Base-by-base conservation (phyloP, 1,139 yeast species). In the Geotrichum bryndzae region DNA sequence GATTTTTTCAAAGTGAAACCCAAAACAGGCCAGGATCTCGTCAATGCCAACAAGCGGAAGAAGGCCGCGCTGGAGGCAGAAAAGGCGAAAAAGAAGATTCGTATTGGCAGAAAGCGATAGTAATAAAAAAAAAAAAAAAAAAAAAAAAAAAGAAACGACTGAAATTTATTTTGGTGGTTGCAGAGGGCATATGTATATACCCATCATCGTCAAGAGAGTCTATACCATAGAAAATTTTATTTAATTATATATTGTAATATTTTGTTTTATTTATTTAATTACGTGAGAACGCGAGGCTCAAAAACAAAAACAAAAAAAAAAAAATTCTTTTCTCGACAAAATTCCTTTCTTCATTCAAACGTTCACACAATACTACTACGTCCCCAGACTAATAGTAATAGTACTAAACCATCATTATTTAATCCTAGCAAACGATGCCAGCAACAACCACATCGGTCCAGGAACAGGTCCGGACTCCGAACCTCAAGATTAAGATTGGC, bases 1-100 rank as follows among this genome's bases (percentile, higher is more conserved):
- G 96, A 96, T 3, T 94, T 94, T 72, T 94, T 94, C 78, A 84
- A 83, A 70, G 89, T 84, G 48, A 85, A 84, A 35, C 85, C 89
- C 4, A 83, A 64, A 27, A 62, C 63, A 11, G 64, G 61, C 23
- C 58, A 53, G 46, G 63, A 66, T 38, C 59, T 66, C 52, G 61
- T 65, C 45, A 66, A 68, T 22, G 70, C 68, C 4, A 70, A 70
- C 33, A 70, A 72, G 61, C 64, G 73, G 51, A 67, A 68, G 60
- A 68, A 66, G 56, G 70, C 68, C 1, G 67, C 64, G 13, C 55
- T 64, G 51, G 69, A 63, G 7, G 68, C 68, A 0, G 67, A 64
- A 53, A 66, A 66, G 62, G 69, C 67, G 5, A 68, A 66, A 54
- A 69, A 70, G 62, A 61, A 58, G 51, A 48, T 51, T 23, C 52